Conservation (phyloP, 805 yeast genomes). For the Candida glaebosa region DNA sequence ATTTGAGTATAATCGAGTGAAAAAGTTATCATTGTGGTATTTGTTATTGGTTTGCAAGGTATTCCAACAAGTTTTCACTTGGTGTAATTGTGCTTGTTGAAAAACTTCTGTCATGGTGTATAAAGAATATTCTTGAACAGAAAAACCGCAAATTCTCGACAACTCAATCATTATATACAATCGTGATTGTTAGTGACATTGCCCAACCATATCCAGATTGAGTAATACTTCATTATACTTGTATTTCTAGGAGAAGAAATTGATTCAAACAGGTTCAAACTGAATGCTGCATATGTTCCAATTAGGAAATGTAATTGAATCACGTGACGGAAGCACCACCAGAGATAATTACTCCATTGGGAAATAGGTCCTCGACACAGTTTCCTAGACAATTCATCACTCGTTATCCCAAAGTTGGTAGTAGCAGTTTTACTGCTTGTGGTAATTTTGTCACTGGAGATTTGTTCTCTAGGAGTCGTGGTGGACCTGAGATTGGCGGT, state of each 20-base stretch:
- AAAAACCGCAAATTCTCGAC: neutral
- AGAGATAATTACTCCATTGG: conserved; percentile 6
- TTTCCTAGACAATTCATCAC: neutral
- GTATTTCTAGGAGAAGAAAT: conserved; percentile 3
- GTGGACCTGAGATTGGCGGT: too few relatives aligned
- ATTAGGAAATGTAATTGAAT: conserved; percentile 7
- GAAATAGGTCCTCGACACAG: conserved; percentile 3
- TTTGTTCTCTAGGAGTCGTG: too few relatives aligned
- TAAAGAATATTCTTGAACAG: neutral
- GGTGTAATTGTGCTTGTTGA: conserved; percentile 1
- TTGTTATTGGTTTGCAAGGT: conserved; percentile 24
- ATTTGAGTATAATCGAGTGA: conserved; percentile 28
- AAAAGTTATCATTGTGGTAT: conserved; percentile 28
- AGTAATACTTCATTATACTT: neutral
- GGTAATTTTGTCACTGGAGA: too few relatives aligned
- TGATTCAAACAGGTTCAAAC: conserved; percentile 1
- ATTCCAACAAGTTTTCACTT: conserved; percentile 32
- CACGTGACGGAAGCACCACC: conserved; percentile 4
- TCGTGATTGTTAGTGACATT: too few relatives aligned
- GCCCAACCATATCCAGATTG: neutral
- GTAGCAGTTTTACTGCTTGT: neutral
- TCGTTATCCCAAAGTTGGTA: neutral
- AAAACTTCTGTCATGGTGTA: conserved; percentile 4
- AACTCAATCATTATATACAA: neutral
- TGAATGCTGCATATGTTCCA: neutral